Conservation (phyloP, 2,329 filamentous ascomycete genomes). For the Cucurbitaria berberidis region DNA sequence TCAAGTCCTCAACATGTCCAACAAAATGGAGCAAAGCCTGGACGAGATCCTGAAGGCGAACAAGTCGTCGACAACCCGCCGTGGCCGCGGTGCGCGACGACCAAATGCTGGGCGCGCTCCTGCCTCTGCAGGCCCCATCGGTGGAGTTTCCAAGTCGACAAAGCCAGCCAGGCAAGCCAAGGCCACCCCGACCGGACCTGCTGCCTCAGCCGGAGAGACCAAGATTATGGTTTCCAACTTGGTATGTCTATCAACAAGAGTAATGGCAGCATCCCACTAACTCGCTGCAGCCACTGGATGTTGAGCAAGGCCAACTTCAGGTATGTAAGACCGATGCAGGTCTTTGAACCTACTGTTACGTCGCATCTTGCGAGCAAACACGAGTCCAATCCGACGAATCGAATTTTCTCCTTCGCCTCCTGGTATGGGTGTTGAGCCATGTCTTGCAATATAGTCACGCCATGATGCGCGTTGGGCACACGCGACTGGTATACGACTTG, state of each 20-base stretch:
- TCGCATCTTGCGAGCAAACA: conserved; percentile 39
- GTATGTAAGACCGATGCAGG: conserved; percentile 85
- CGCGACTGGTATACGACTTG: conserved; percentile 39
- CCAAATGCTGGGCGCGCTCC: conserved; percentile 57
- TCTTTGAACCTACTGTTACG: conserved; percentile 49
- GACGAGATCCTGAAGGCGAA: conserved; percentile 91
- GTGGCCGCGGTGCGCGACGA: conserved; percentile 56
- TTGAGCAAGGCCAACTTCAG: conserved; percentile 98
- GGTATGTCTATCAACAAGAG: conserved; percentile 64
- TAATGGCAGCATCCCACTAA: conserved; percentile 54
- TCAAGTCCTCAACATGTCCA: conserved; percentile 47
- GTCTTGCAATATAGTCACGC: conserved; percentile 36
- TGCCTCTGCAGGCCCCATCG: conserved; percentile 72
- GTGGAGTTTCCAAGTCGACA: conserved; percentile 82
- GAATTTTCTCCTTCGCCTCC: conserved; percentile 22
- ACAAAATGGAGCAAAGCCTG: conserved; percentile 95
- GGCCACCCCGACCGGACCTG: conserved; percentile 69
- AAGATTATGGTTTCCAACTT: conserved; percentile 99
- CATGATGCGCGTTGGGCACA: conserved; percentile 38
- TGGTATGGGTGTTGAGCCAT: conserved; percentile 37
- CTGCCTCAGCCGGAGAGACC: conserved; percentile 72
- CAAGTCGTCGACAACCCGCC: conserved; percentile 49
- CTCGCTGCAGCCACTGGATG: conserved; percentile 80
- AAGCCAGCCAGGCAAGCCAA: conserved; percentile 64
- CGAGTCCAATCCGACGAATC: conserved; percentile 43